These are phyloP conservation scores for Bremia lactucae DNA, from an alignment of 352 stramenopile species.

Conservation along the genomic window DNA sequence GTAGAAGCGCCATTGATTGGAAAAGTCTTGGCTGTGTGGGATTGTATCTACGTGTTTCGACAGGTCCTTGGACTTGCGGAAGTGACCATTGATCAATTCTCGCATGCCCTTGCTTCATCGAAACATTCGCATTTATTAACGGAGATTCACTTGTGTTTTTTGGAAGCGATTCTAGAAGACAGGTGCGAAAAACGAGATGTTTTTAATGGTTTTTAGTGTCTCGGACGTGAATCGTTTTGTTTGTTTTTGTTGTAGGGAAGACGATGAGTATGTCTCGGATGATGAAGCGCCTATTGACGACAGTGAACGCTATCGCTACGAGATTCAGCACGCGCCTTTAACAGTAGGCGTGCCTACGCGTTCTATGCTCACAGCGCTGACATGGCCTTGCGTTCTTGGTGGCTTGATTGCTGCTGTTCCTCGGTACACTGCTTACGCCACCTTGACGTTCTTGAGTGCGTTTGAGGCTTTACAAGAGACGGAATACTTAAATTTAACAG, in stretches of 20 bases:
- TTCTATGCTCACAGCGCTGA: slow-evolving; percentile 73
- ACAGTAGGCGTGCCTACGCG: slow-evolving; percentile 68
- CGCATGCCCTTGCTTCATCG: slow-evolving; percentile 27
- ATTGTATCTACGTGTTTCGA: slow-evolving; percentile 73
- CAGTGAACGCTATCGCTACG: slow-evolving; percentile 65
- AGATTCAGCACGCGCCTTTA: slow-evolving; percentile 67
- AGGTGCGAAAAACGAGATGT: slow-evolving; percentile 10
- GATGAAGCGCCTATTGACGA: slow-evolving; percentile 77
- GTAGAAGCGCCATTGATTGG: slow-evolving; percentile 35
- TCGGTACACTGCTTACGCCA: slow-evolving; percentile 43
- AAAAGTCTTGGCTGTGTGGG: slow-evolving; percentile 60
- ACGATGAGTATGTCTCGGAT: slow-evolving; percentile 81
- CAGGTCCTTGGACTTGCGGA: slow-evolving; percentile 46
- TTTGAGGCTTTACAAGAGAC: slow-evolving; percentile 31
- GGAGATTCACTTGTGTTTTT: slow-evolving; percentile 77
- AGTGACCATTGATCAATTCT: slow-evolving; percentile 60
- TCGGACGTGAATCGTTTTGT: too few species aligned
- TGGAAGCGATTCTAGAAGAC: slow-evolving; percentile 74
- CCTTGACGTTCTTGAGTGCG: slow-evolving; percentile 29
- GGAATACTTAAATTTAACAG: slow-evolving; percentile 40
- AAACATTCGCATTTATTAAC: slow-evolving; percentile 45
- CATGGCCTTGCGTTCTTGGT: slow-evolving; percentile 66
- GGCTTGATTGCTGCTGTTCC: slow-evolving; percentile 60
- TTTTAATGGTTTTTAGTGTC: neutral
- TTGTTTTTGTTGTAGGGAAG: slow-evolving; percentile 32